Percentiles rank a stretch among this genome's conserved stretches.
These are phyloP conservation scores for Cutaneotrichosporon cyanovorans DNA, from an alignment of 1,284 basidiomycete genomes.

Conservation along the genomic window DNA sequence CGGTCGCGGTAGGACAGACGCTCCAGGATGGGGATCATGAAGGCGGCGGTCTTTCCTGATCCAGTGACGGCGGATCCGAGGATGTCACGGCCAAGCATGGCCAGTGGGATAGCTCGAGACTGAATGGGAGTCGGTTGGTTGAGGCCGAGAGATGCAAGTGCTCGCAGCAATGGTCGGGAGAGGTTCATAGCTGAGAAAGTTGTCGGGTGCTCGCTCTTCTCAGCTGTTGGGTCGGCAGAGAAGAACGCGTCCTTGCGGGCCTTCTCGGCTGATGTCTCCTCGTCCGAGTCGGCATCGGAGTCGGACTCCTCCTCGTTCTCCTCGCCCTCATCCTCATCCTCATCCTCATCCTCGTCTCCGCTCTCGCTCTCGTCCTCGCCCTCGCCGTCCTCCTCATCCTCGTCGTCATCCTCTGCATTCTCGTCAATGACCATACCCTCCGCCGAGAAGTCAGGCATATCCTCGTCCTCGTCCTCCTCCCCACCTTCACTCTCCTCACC, in stretches of 20 bases:
- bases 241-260: slow-evolving; percentile 81
- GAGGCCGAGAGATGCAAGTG: slow-evolving; percentile 73
- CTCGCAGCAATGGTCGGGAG: slow-evolving; percentile 79
- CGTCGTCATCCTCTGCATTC: slow-evolving; percentile 40
- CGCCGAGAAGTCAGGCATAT: slow-evolving; percentile 27
- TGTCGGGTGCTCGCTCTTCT: slow-evolving; percentile 44
- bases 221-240: slow-evolving; percentile 49
- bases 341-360: slow-evolving; percentile 39
- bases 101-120: slow-evolving; percentile 82
- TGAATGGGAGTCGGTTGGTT: slow-evolving; percentile 90
- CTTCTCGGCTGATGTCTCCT: slow-evolving; percentile 61
- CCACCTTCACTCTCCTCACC: too few species aligned
- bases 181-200: slow-evolving; percentile 82
- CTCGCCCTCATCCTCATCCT: slow-evolving; percentile 42
- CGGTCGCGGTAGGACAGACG: slow-evolving; percentile 82
- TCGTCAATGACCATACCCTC: slow-evolving; percentile 31
- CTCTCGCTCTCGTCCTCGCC: slow-evolving; percentile 31
- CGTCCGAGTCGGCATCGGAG: slow-evolving; percentile 43
- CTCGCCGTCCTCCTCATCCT: slow-evolving; percentile 26
- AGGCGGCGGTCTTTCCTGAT: slow-evolving; percentile 94
- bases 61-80: slow-evolving; percentile 93
- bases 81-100: slow-evolving; percentile 86
- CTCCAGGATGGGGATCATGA: slow-evolving; percentile 88
- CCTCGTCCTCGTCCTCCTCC: slow-evolving; percentile 33
- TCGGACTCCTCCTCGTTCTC: slow-evolving; percentile 27